Evolutionary conservation across 345 rosid species (phyloP).

Genomic region (thale cress (Arabidopsis thaliana)): DNA sequence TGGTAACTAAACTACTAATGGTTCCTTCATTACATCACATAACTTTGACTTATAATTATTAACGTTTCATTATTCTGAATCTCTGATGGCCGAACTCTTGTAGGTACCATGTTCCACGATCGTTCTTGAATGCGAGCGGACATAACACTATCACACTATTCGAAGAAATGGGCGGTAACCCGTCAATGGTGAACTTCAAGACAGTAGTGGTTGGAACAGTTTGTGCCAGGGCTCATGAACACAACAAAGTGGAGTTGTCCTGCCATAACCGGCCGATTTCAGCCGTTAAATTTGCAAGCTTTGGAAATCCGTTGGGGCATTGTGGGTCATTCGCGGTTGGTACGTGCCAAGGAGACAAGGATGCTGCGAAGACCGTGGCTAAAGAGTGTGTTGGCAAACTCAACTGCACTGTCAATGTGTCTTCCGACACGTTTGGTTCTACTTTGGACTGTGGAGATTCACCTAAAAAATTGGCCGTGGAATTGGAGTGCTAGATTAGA

Average conservation of each 20-base stretch:
- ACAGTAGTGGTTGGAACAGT: slow-evolving; percentile 54
- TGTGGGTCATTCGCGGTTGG: slow-evolving; percentile 51
- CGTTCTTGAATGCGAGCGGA: slow-evolving; percentile 41
- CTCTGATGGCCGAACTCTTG: background rate
- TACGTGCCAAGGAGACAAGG: slow-evolving; percentile 39
- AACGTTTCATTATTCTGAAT: background rate
- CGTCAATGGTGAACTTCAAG: slow-evolving; percentile 45
- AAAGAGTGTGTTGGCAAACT: slow-evolving; percentile 43
- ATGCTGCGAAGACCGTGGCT: slow-evolving; percentile 37
- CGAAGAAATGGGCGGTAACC: slow-evolving; percentile 68
- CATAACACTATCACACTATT: slow-evolving; percentile 52
- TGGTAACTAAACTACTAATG: slow-evolving; percentile 34
- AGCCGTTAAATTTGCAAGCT: slow-evolving; percentile 57
- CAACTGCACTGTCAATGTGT: slow-evolving; percentile 41
- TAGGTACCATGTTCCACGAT: slow-evolving; percentile 70
- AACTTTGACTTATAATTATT: background rate
- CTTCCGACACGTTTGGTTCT: slow-evolving; percentile 44
- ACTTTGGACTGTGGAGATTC: slow-evolving; percentile 37
- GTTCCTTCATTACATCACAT: background rate
- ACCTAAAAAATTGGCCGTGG: slow-evolving; percentile 36
- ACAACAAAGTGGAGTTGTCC: slow-evolving; percentile 49
- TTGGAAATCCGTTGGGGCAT: slow-evolving; percentile 54
- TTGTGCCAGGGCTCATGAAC: slow-evolving; percentile 53
- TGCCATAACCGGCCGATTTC: slow-evolving; percentile 53
- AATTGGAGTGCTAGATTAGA: slow-evolving; percentile 41